Percentiles rank a stretch among this genome's conserved stretches.
Evolutionary conservation across 2,329 filamentous ascomycete genomes (phyloP).

Genomic region (Parafenestella ontariensis): DNA sequence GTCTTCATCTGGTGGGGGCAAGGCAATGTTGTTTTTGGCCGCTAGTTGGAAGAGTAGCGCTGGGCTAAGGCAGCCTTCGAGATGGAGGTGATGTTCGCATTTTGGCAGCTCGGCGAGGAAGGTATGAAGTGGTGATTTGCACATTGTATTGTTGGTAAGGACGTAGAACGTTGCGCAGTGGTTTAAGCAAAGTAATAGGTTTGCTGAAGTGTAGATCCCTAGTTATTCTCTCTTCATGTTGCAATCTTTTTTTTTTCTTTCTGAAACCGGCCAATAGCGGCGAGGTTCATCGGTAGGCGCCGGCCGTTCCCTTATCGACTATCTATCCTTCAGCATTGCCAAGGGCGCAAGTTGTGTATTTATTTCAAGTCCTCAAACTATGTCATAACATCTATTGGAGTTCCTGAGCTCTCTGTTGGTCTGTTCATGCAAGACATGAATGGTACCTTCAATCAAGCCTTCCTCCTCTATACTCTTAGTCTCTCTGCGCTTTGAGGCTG

Average conservation of each 20-base stretch:
- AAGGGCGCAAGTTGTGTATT: neutral
- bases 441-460: slow-evolving; percentile 15
- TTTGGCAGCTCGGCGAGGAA: slow-evolving; percentile 65
- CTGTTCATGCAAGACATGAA: neutral
- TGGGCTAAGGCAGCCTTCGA: slow-evolving; percentile 77
- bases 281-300: neutral
- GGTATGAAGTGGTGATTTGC: slow-evolving; percentile 24
- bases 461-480: neutral
- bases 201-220: neutral
- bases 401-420: neutral
- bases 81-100: slow-evolving; percentile 82
- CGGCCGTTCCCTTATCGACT: neutral
- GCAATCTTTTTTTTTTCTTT: neutral
- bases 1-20: slow-evolving; percentile 61
- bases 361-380: neutral
- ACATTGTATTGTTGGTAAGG: slow-evolving; percentile 17
- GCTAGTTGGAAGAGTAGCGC: slow-evolving; percentile 74
- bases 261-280: neutral
- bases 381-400: neutral
- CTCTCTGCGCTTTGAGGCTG: neutral
- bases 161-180: neutral
- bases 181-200: neutral
- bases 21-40: slow-evolving; percentile 67
- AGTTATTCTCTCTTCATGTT: neutral
- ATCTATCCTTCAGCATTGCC: neutral